Conservation (phyloP, 768 basidiomycete genomes). For the Lyophyllum decastes region DNA sequence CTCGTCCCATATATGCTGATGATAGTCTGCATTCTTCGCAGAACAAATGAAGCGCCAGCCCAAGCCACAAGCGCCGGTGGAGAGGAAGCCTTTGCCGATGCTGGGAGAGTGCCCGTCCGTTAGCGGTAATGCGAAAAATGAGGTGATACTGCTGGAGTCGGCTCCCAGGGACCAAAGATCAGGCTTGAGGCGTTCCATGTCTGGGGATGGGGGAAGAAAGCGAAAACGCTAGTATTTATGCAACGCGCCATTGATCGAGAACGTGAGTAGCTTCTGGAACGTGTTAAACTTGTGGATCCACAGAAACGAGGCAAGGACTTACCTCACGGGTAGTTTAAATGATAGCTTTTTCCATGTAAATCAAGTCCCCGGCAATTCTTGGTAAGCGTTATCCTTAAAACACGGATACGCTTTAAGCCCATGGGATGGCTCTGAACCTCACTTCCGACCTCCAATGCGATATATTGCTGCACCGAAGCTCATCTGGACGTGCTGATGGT, state of each 20-base stretch:
- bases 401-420: not conserved
- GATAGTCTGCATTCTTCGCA: not conserved
- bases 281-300: not conserved
- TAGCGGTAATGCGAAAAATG: slow-evolving; percentile 1
- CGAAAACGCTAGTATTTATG: not conserved
- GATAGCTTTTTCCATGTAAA: not conserved
- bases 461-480: too few species aligned
- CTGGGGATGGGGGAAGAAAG: not conserved
- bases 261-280: not conserved
- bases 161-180: slow-evolving; percentile 5
- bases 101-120: not conserved
- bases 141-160: slow-evolving; percentile 1
- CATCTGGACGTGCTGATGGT: too few species aligned
- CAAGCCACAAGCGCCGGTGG: slow-evolving; percentile 8
- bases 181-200: slow-evolving; percentile 4
- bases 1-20: not conserved
- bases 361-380: not conserved
- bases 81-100: not conserved
- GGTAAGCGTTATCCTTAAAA: not conserved
- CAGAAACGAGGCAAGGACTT: not conserved
- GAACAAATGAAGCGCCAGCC: slow-evolving; percentile 9
- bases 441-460: too few species aligned
- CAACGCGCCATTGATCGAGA: not conserved
- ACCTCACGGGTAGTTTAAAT: not conserved
- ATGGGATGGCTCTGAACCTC: too few species aligned